These are phyloP conservation scores for Populus trichocarpa DNA, from an alignment of 441 rosid species.

Conservation along the genomic window DNA sequence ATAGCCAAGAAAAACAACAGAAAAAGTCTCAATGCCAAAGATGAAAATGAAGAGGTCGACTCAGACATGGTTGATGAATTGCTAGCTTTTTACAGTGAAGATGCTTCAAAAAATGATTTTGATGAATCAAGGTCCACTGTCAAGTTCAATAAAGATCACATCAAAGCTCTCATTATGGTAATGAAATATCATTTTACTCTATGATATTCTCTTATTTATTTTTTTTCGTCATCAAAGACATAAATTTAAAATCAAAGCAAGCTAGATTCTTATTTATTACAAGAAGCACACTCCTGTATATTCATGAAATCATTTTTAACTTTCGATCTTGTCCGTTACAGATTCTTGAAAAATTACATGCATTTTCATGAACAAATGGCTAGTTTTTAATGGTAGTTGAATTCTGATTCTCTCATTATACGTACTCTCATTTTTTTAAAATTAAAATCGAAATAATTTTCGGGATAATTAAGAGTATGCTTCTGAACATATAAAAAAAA, in stretches of 20 bases:
- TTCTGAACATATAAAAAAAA: neutral
- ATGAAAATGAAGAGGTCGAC: conserved; percentile 35
- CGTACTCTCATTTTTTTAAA: neutral
- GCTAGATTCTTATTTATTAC: neutral
- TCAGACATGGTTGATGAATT: conserved; percentile 84
- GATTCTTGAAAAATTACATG: too few relatives aligned
- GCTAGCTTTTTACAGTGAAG: conserved; percentile 58
- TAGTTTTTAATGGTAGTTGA: neutral
- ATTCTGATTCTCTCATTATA: neutral
- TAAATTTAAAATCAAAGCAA: neutral
- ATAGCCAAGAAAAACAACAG: conserved; percentile 35
- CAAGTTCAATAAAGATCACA: conserved; percentile 62
- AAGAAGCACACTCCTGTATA: neutral
- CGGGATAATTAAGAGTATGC: neutral
- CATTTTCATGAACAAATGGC: neutral
- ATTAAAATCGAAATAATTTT: neutral
- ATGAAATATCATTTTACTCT: neutral
- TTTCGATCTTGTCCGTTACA: too few relatives aligned
- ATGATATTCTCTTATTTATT: neutral
- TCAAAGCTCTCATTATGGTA: conserved; percentile 91
- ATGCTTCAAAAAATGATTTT: conserved; percentile 37
- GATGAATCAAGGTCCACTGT: conserved; percentile 54
- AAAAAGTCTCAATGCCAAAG: neutral
- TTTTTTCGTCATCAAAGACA: neutral
- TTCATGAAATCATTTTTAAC: neutral